Conservation (phyloP, 331 rosid species). For the Acacia concinna region DNA sequence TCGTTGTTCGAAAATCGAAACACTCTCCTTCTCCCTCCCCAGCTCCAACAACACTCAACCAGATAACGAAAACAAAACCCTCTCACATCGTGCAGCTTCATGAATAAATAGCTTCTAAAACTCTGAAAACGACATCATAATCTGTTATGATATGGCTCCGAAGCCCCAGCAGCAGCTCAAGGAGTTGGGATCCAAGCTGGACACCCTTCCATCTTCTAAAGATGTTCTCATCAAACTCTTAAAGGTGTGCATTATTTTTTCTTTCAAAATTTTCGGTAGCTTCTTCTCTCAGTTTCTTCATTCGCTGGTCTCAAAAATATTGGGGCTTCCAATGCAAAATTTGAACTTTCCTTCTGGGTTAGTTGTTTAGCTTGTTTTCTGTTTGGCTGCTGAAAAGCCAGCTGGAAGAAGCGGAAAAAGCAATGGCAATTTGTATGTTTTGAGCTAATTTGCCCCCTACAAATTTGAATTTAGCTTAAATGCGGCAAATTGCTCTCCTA, state of each 20-base stretch:
- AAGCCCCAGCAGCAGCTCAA: constrained; percentile 72
- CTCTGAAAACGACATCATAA: constrained; percentile 40
- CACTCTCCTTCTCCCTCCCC: background rate
- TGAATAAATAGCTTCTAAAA: constrained; percentile 43
- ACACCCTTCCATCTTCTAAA: constrained; percentile 66
- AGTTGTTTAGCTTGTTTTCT: constrained; percentile 38
- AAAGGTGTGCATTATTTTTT: constrained; percentile 56
- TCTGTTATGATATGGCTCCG: constrained; percentile 49
- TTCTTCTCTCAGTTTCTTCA: background rate
- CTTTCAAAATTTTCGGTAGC: background rate
- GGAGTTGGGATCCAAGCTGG: constrained; percentile 97
- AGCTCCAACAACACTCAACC: constrained; percentile 15
- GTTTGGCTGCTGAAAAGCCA: constrained; percentile 28
- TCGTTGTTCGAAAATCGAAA: constrained; percentile 47
- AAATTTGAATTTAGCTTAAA: constrained; percentile 27
- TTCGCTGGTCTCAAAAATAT: background rate
- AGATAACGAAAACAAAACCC: constrained; percentile 30
- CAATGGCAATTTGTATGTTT: background rate
- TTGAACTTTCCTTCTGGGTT: constrained; percentile 20
- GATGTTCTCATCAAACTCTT: constrained; percentile 82
- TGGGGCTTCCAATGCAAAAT: background rate
- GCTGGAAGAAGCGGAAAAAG: background rate
- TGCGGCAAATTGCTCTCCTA: constrained; percentile 3
- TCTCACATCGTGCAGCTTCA: constrained; percentile 13
- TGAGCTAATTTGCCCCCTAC: background rate